Conservation (phyloP, 768 basidiomycete species). For the Leccinum barrowsii region DNA sequence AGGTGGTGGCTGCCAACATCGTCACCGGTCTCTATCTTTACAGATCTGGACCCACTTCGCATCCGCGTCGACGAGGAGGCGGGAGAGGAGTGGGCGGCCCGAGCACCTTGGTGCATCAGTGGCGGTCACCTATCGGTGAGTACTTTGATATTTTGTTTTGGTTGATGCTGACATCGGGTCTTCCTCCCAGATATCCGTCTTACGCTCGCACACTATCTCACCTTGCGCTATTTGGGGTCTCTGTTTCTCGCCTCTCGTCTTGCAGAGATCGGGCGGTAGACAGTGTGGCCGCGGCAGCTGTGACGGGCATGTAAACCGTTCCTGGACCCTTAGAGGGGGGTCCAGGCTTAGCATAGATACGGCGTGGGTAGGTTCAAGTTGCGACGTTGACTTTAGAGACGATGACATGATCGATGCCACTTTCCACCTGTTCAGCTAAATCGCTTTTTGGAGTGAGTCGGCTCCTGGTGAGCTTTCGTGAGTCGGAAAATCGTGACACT, state of each 20-base stretch:
- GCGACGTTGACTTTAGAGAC: too few species aligned
- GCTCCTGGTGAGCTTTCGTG: too few species aligned
- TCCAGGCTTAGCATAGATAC: too few species aligned
- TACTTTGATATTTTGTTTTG: background rate
- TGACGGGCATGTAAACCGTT: too few species aligned
- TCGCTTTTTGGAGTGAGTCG: too few species aligned
- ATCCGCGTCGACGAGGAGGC: background rate
- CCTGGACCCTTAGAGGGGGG: too few species aligned
- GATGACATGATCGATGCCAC: too few species aligned
- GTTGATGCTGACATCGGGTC: background rate
- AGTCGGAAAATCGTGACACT: too few species aligned
- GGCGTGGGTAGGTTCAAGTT: too few species aligned
- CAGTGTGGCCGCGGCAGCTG: background rate
- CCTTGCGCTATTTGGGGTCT: background rate
- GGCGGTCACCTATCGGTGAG: slow-evolving; percentile 67
- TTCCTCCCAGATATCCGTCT: background rate
- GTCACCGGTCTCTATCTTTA: background rate
- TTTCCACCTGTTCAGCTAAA: too few species aligned
- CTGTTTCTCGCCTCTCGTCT: background rate
- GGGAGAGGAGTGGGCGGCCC: slow-evolving; percentile 25
- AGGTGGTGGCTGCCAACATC: slow-evolving; percentile 25
- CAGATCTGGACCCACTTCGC: background rate
- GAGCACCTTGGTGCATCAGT: slow-evolving; percentile 58
- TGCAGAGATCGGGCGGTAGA: slow-evolving; percentile 13
- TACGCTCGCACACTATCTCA: background rate